Conservation (phyloP, 768 basidiomycete species). For the Hygrocybe coccinea region DNA sequence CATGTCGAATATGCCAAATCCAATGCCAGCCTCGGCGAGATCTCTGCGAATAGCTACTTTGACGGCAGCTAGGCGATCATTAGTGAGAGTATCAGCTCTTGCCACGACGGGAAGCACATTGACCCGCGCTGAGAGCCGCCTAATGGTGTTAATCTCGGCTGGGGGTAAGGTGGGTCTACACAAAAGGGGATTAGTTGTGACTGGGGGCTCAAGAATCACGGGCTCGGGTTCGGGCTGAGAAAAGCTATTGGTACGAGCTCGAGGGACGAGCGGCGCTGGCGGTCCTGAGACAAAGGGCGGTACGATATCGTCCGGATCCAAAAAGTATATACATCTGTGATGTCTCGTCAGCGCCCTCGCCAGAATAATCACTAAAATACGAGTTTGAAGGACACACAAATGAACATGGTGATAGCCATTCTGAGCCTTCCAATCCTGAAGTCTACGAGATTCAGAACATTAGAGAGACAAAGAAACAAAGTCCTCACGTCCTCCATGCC, state of each 20-base stretch:
- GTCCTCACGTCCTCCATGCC: slow-evolving; percentile 69
- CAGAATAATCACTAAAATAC: background rate
- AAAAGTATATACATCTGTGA: slow-evolving; percentile 75
- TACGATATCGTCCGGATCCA: slow-evolving; percentile 78
- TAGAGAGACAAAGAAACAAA: slow-evolving; percentile 16
- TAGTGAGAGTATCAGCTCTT: slow-evolving; percentile 74
- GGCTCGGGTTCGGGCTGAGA: slow-evolving; percentile 69
- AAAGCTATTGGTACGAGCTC: slow-evolving; percentile 66
- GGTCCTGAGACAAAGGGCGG: slow-evolving; percentile 64
- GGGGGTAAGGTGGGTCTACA: slow-evolving; percentile 63
- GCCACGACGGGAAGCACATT: slow-evolving; percentile 86
- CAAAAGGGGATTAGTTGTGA: slow-evolving; percentile 65
- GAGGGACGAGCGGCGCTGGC: slow-evolving; percentile 61
- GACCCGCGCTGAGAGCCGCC: slow-evolving; percentile 72
- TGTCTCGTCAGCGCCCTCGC: slow-evolving; percentile 12
- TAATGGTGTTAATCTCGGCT: slow-evolving; percentile 71
- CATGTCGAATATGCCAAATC: slow-evolving; percentile 85
- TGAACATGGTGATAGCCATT: slow-evolving; percentile 76
- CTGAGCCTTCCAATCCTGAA: slow-evolving; percentile 67
- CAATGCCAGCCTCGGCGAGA: slow-evolving; percentile 79
- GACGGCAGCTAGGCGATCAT: slow-evolving; percentile 73
- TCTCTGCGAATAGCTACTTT: slow-evolving; percentile 77
- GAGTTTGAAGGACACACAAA: slow-evolving; percentile 46
- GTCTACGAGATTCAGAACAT: slow-evolving; percentile 9
- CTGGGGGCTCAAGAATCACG: slow-evolving; percentile 75